Evolutionary conservation across 345 rosid genomes (phyloP), one percentile per base, ranked within the genome.

Genomic region (Eucalyptus camaldulensis): DNA sequence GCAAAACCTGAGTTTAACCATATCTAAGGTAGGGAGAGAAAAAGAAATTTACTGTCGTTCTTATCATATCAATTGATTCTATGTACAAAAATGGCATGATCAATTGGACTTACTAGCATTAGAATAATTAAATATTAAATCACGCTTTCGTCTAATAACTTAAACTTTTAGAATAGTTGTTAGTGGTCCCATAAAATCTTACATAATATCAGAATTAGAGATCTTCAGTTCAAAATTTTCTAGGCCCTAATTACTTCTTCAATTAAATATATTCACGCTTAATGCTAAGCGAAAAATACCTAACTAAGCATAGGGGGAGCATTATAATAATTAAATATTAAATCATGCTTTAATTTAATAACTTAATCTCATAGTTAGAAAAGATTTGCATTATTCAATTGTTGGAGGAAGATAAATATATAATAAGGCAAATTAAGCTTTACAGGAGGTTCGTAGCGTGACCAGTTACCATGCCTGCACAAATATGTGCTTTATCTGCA

Each of bases 91-190:
- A 60, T 60, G 31, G 31, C 15, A 60, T 60, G 3, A 27, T 22
- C 16, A 60, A 60, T 60, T 60, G 69, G 33, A 27, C 33, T 62
- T 50, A 50, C 0, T 6, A 3, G 53, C 1, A 0, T 56, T 24
- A 56, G 12, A 56, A 0, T 56, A 56, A 56, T 56, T 56, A 56
- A 56, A 24, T 24, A 56, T 24, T 56, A 56, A 24, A 56, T 5
- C 3, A 2, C 0, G 3, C 1, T 10, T 56, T 56, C 0, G 1
- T 56, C 2, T 24, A 56, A 56, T 24, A 56, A 4, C 3, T 56
- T 56, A 56, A 56, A 9, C 0, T 4, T 22, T 56, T 56, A 56
- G 0, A 56, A 56, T 0, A 4, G 0, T 22, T 54, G 27, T 4
- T 1, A 8, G 0, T 56, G 6, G 2, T 24, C 0, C 0, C 13